phyloP scores from a whole-genome alignment of 495 filamentous ascomycete species.

The Penicillium dipodomyicola region DNA sequence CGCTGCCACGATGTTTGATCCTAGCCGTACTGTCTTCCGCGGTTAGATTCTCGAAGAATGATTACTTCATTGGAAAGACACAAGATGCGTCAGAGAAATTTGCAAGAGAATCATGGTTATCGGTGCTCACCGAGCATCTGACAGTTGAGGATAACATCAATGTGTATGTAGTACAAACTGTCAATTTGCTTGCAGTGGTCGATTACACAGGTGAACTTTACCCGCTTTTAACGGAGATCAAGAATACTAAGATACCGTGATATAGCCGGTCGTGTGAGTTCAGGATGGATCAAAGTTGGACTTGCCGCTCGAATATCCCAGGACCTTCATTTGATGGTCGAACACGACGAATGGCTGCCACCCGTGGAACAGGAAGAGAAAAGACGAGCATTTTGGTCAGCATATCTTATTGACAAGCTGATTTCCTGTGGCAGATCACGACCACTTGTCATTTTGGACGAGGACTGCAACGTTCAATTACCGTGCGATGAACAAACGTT shows the following conservation, averaged over 20 bases:
- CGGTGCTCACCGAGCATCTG: constrained; percentile 28
- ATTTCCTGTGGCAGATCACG: constrained; percentile 30
- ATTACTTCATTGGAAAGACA: constrained; percentile 19
- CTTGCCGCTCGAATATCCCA: constrained; percentile 32
- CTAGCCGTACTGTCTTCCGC: constrained; percentile 29
- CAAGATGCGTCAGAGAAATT: constrained; percentile 24
- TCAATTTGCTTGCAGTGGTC: constrained; percentile 29
- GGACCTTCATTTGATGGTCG: constrained; percentile 30
- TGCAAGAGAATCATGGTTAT: constrained; percentile 30
- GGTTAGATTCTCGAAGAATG: constrained; percentile 26
- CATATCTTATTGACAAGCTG: constrained; percentile 32
- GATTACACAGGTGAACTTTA: constrained; percentile 27
- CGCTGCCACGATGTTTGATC: constrained; percentile 24
- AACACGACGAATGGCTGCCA: constrained; percentile 21
- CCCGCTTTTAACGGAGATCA: neutral
- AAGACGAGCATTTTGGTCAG: constrained; percentile 33
- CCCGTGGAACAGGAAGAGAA: constrained; percentile 32
- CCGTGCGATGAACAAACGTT: constrained; percentile 31
- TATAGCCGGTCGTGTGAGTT: constrained; percentile 27
- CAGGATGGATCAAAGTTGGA: constrained; percentile 35
- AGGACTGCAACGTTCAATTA: constrained; percentile 30
- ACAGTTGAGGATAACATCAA: constrained; percentile 24
- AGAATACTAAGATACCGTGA: too few species aligned
- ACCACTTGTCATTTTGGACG: constrained; percentile 29
- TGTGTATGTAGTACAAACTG: constrained; percentile 27